A percentile compares a stretch with the other conserved stretches of the same genome.
These are phyloP conservation scores for Purpureocillium lavendulum DNA, from an alignment of 2,329 filamentous ascomycete species.

Conservation along the genomic window DNA sequence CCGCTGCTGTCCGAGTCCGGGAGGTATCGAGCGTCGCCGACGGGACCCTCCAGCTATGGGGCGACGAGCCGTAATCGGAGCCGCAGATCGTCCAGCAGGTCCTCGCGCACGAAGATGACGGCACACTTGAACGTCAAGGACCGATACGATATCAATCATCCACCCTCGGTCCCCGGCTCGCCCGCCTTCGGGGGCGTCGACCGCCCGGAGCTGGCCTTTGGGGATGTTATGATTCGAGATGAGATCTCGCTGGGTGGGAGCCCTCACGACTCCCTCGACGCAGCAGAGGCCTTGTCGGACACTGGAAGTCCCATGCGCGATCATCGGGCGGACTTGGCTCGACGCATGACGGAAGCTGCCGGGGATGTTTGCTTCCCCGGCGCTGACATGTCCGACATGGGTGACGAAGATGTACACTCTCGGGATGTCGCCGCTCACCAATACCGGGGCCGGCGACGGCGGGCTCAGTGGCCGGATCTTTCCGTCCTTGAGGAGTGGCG, in stretches of 20 bases:
- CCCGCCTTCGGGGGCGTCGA: slow-evolving; percentile 43
- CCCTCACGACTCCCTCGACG: slow-evolving; percentile 17
- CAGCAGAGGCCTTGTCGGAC: slow-evolving; percentile 24
- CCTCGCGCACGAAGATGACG: slow-evolving; percentile 36
- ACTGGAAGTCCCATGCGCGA: slow-evolving; percentile 15
- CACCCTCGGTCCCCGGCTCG: slow-evolving; percentile 58
- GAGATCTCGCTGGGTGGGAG: slow-evolving; percentile 40
- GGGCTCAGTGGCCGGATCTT: slow-evolving; percentile 79
- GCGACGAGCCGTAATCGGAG: slow-evolving; percentile 27
- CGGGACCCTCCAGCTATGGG: slow-evolving; percentile 29
- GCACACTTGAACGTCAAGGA: slow-evolving; percentile 28
- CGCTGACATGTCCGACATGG: slow-evolving; percentile 63
- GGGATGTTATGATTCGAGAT: slow-evolving; percentile 64
- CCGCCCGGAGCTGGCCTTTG: slow-evolving; percentile 48
- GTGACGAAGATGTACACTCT: slow-evolving; percentile 59
- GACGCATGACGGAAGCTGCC: slow-evolving; percentile 56
- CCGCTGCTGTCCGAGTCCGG: slow-evolving; percentile 40
- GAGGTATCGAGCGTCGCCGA: slow-evolving; percentile 13
- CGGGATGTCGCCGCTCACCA: slow-evolving; percentile 30
- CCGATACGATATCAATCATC: slow-evolving; percentile 58
- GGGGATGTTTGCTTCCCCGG: slow-evolving; percentile 92
- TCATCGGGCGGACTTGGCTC: slow-evolving; percentile 17
- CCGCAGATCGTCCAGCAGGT: slow-evolving; percentile 40
- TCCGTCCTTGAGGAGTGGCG: slow-evolving; percentile 83
- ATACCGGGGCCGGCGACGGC: slow-evolving; percentile 46